phyloP scores from a whole-genome alignment of 2,329 filamentous ascomycete species.

The Colletotrichum sp. region DNA sequence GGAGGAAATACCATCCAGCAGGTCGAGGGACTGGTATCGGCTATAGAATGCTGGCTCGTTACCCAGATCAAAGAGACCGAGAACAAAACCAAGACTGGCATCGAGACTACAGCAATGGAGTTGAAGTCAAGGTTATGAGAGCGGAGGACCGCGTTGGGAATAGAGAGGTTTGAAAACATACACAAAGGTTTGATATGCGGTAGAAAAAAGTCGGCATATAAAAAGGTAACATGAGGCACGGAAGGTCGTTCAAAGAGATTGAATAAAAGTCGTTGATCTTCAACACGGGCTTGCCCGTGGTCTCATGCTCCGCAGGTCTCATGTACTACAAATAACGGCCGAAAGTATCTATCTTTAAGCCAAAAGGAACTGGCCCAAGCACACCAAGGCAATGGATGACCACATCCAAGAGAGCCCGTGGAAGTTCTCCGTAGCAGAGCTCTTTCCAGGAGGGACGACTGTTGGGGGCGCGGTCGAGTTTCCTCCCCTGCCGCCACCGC shows the following conservation, averaged over 20 bases:
- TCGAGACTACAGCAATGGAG: background rate
- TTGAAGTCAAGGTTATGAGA: slow-evolving; percentile 1
- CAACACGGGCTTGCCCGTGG: background rate
- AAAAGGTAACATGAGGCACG: background rate
- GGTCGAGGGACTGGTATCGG: slow-evolving; percentile 56
- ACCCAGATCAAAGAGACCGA: background rate
- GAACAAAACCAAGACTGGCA: background rate
- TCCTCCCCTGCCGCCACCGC: background rate
- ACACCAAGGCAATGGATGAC: background rate
- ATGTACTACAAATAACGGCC: background rate
- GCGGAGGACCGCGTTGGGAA: background rate
- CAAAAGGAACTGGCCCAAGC: background rate
- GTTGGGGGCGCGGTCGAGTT: background rate
- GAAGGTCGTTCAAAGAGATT: background rate
- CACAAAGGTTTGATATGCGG: background rate
- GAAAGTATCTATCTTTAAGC: background rate
- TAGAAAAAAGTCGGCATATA: background rate
- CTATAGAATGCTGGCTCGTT: slow-evolving; percentile 52
- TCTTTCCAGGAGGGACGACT: background rate
- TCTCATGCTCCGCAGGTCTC: background rate
- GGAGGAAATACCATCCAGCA: slow-evolving; percentile 66
- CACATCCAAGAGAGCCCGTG: background rate
- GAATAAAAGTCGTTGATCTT: background rate
- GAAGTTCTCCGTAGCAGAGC: background rate
- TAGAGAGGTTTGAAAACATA: background rate